A percentile compares a stretch with the other conserved stretches of the same genome.
These are phyloP conservation scores for Eucalyptus albens DNA, from an alignment of 345 rosid species.

Conservation along the genomic window DNA sequence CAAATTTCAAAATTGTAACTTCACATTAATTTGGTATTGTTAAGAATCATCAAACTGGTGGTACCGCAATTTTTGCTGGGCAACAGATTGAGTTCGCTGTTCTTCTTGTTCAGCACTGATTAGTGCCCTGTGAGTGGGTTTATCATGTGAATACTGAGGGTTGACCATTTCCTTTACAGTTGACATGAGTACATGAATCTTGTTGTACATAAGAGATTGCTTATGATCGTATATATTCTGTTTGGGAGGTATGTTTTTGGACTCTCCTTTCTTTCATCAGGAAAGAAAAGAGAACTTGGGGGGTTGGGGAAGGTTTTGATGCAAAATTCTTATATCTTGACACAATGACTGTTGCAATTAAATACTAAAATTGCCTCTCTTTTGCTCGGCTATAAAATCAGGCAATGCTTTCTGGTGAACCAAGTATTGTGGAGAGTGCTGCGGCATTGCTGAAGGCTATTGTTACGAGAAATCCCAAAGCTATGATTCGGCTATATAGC, in stretches of 20 bases:
- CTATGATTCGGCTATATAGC: constrained; percentile 91
- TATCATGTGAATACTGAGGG: background rate
- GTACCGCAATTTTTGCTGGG: background rate
- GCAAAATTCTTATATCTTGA: background rate
- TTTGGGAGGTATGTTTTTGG: background rate
- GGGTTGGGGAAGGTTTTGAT: background rate
- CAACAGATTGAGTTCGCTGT: background rate
- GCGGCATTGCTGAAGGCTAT: constrained; percentile 90
- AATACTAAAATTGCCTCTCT: background rate
- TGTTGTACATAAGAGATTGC: background rate
- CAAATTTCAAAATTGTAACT: background rate
- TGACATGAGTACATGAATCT: background rate
- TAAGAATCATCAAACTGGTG: background rate
- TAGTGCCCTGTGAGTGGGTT: background rate
- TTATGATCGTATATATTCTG: background rate
- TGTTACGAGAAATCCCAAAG: constrained; percentile 97
- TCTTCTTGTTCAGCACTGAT: background rate
- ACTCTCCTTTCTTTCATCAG: background rate
- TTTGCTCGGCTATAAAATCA: background rate
- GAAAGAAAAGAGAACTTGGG: background rate
- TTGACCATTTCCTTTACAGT: background rate
- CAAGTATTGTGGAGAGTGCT: constrained; percentile 90
- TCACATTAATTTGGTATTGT: background rate
- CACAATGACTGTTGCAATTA: background rate
- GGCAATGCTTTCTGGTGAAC: constrained; percentile 98